Base-by-base conservation (phyloP, 495 filamentous ascomycete species). In the Delitschia confertaspora region DNA sequence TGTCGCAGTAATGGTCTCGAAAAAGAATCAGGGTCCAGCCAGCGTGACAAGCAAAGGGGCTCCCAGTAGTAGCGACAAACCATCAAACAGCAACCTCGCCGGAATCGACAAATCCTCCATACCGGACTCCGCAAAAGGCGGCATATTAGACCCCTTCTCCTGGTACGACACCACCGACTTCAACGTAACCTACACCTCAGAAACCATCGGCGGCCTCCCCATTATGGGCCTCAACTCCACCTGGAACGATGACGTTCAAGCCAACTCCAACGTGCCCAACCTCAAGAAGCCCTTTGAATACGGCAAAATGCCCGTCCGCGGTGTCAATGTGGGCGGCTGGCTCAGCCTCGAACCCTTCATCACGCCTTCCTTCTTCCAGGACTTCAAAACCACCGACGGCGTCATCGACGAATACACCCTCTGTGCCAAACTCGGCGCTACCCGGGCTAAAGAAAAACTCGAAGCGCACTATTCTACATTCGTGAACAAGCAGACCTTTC, bases 241-340 rank as follows among this genome's bases (percentile, higher is more conserved):
- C 1, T 99, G 88, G 83, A 80, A 95, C 58, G 88, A 99, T 63
- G 82, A 80, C 9, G 68, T 72, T 9, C 66, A 69, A 35, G 74
- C 91, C 11, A 96, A 95, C 57, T 68, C 74, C 11, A 78, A 85
- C 30, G 85, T 88, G 0, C 86, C 88, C 11, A 65, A 84, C 1
- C 68, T 99, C 9, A 75, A 86, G 42, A 67, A 91, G 47, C 49
- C 63, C 5, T 87, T 80, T 37, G 67, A 76, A n/a, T 99, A 96
- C 57, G 76, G 83, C 1, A 75, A 72, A 2, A 74, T 66, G 34
- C 88, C 87, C 4, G 85, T 91, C 19, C 76, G 88, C 1, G 93
- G 93, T 2, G 83, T 96, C 17, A 99, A 95, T 60, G 53, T 96
- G 3, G 91, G 93, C 25, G 93, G 93, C 20, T 99, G 91, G 93